Evolutionary conservation across 2,329 filamentous ascomycete species (phyloP).

Genomic region (Orbilia brochopaga): DNA sequence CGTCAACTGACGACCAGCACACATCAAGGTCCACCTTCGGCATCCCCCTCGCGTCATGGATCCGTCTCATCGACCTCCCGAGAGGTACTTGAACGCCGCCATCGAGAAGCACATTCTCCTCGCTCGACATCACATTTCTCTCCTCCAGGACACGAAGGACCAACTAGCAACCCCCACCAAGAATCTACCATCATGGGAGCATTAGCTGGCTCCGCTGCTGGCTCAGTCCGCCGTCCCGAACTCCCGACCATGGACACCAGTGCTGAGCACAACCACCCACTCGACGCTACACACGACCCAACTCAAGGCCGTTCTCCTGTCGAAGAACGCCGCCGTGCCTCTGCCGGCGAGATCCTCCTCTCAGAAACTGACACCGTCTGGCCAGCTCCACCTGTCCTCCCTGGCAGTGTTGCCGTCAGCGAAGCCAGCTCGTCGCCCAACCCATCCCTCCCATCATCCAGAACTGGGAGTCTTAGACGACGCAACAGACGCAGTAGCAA

Average conservation of each 20-base stretch:
- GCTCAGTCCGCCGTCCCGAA: conserved; percentile 18
- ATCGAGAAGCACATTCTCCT: conserved; percentile 44
- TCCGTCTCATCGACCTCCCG: conserved; percentile 47
- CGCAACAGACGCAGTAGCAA: conserved; percentile 40
- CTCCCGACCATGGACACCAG: conserved; percentile 38
- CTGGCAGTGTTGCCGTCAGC: conserved; percentile 15
- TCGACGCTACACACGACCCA: conserved; percentile 43
- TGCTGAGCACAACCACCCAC: conserved; percentile 35
- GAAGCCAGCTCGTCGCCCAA: conserved; percentile 39
- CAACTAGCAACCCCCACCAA: conserved; percentile 15
- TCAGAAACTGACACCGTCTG: conserved; percentile 46
- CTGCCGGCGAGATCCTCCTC: conserved; percentile 45
- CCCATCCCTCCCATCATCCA: conserved; percentile 34
- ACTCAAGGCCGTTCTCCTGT: conserved; percentile 46
- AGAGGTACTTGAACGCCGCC: conserved; percentile 49
- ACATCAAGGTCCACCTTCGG: conserved; percentile 22
- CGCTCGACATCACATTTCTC: conserved; percentile 32
- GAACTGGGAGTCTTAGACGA: conserved; percentile 32
- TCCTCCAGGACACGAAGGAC: conserved; percentile 32
- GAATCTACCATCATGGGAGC: conserved; percentile 12
- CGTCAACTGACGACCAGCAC: conserved; percentile 40
- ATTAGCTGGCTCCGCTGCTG: not conserved
- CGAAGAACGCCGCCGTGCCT: conserved; percentile 43
- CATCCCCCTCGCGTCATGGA: conserved; percentile 45
- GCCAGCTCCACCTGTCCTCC: conserved; percentile 13